Evolutionary conservation across 352 stramenopile species (phyloP), one percentile per base, ranked within the genome.

Genomic region (Pythium aquatile): DNA sequence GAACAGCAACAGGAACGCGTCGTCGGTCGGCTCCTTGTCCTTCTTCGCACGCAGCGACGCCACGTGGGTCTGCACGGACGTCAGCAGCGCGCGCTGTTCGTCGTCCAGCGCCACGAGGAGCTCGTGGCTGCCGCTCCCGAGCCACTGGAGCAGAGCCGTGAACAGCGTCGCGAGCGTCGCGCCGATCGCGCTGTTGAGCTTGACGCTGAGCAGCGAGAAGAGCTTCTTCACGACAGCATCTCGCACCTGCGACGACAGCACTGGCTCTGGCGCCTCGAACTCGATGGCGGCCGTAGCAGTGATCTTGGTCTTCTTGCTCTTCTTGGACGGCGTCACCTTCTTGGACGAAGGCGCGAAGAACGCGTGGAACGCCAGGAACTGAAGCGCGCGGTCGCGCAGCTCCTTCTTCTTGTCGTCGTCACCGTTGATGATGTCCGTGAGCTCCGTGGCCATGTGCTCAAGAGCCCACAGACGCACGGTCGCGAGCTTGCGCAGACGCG

Each of bases 391-490:
- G 26, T 78, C 66, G 32, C 82, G 61, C 39, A 89, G 55, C 53
- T 61, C 58, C 29, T 60, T 59, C 5, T 62, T 68, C 40, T 61
- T 63, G 1, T 72, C 49, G 2, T 64, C 65, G 7, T 74, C 42
- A 24, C 10, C 58, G 39, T 49, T 53, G 29, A 60, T 53, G 5
- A 83, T 63, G 14, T 92, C 75, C 1, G 58, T 66, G 26, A 89
- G 61, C 42, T 78, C 73, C 60, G 72, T 55, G 42, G 83, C 69
- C 48, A 94, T 78, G 9, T 75, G 70, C 57, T 94, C 86, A 8
- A 94, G 46, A 24, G 86, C 79, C 86, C 86, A 94, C 40, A 91
- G 69, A 14, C 86, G 83, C 51, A 85, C 83, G 20, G 78, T 83
- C 64, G 87, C 75, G 42, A 78, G 74, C 37, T 82, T 81, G 52